Evolutionary conservation across 345 rosid genomes (phyloP).

Genomic region (Corchorus capsularis): DNA sequence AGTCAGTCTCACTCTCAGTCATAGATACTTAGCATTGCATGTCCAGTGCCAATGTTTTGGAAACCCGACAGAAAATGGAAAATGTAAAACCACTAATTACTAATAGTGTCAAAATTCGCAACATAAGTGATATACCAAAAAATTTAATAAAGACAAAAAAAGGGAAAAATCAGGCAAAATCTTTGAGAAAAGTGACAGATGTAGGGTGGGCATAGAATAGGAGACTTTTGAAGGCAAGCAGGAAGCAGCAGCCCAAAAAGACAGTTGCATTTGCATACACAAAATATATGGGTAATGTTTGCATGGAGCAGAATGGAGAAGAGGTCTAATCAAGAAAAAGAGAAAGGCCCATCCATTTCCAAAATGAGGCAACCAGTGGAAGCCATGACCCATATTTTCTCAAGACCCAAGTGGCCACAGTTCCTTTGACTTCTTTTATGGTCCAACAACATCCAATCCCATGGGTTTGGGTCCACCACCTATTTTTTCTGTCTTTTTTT

Average conservation of each 20-base stretch:
- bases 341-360: not conserved
- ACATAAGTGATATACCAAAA: not conserved
- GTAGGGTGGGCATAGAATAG: not conserved
- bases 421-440: not conserved
- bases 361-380: not conserved
- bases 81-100: not conserved
- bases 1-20: too few species aligned
- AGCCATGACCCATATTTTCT: not conserved
- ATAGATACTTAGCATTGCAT: too few species aligned
- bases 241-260: not conserved
- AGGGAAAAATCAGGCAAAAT: not conserved
- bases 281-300: not conserved
- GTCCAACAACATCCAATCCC: not conserved
- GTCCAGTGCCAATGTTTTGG: too few species aligned
- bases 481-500: not conserved
- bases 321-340: conserved; percentile 16
- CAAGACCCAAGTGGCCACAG: conserved; percentile 3
- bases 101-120: too few species aligned
- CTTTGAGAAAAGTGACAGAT: not conserved
- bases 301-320: conserved; percentile 8
- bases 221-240: too few species aligned
- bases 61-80: too few species aligned
- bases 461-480: not conserved
- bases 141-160: not conserved
- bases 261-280: too few species aligned